Base-by-base conservation (phyloP, 2,329 filamentous ascomycete genomes). In the Arachnopeziza araneosa region DNA sequence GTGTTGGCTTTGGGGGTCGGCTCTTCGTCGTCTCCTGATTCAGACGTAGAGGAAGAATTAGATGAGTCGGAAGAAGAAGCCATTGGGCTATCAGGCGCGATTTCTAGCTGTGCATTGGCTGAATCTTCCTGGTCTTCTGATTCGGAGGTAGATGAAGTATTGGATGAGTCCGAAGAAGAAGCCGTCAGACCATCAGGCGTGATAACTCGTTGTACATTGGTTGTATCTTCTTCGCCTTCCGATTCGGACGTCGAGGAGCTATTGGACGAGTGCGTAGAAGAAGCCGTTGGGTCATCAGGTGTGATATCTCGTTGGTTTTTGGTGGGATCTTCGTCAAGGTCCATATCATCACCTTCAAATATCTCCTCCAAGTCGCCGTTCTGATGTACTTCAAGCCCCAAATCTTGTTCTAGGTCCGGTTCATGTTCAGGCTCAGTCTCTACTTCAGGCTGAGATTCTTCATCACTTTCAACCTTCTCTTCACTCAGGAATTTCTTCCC, bases 401-500 rank as follows among this genome's bases (percentile, higher is more conserved):
- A n/a, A 6, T 52, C 50, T 23, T 2, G 24, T 22, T 22, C 21
- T 52, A 22, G 21, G 3, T 52, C 24, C 2, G 50, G 24, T 52
- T 24, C 50, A 6, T 2, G 50, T 22, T 23, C 21, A 21, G 50
- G 21, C 8, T 52, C 24, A 8, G 8, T 3, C 50, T 52, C 24
- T 4, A 22, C 4, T n/a, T 52, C 21, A 21, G 24, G 36, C 36
- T 44, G 9, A 4, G 50, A 21, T n/a, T 52, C 50, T 5, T 30
- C 30, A 19, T 5, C 22, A 44, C 23, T 54, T 51, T 30, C 55
- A 24, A 21, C 49, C 53, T 36, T 58, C 53, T 61, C 56, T 19
- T 58, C 52, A 22, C 30, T 54, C 12, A 44, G 17, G 12, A 44
- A 44, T 44, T 44, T 44, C 36, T 44, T 44, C 36, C 36, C 30